Evolutionary conservation across 352 stramenopile genomes (phyloP), one percentile per base, ranked within the genome.

Genomic region (Phytophthora constricta): DNA sequence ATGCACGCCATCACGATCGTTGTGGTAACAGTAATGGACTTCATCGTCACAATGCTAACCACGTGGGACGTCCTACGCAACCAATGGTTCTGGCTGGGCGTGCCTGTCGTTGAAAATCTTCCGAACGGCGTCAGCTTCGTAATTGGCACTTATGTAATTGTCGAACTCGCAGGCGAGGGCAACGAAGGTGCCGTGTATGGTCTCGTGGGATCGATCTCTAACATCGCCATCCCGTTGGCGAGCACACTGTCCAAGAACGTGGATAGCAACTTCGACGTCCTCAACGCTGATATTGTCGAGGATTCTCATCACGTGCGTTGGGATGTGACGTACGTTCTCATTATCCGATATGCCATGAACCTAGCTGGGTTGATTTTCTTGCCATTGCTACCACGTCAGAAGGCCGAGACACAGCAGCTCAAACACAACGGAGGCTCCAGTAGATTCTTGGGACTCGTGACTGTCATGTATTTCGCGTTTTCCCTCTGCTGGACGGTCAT

Each of bases 41-140:
- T 58, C 3, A 62, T 76, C 20, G 65, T 75, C 25, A 68, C 68
- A 1, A 62, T 83, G 37, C 43, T 80, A 11, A 76, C 70, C 0
- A 72, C 61, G 1, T 86, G 75, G 72, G 73, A 74, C 27, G 55
- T 82, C 0, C 3, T 82, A 7, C 76, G 79, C 22, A 74, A 72
- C 54, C 70, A 80, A 52, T 87, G 79, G 79, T 85, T 86, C 47
- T 84, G 68, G 67, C 50, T 84, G 16, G 77, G 72, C 10, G 65
- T 76, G 14, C 65, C 74, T 0, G 49, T 84, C 22, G 53, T 76
- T 3, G 70, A 78, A 41, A 72, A 76, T 23, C 53, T 85, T 8
- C 73, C 76, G 11, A 55, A 59, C 22, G 76, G 69, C 20, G 76
- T 87, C 20, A 56, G 62, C 26, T 87, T 77, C 19, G 72, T 87